Percentiles rank a stretch among this genome's conserved stretches.
Evolutionary conservation across 306 rosid species (phyloP).

Genomic region (Acmispon strigosus): DNA sequence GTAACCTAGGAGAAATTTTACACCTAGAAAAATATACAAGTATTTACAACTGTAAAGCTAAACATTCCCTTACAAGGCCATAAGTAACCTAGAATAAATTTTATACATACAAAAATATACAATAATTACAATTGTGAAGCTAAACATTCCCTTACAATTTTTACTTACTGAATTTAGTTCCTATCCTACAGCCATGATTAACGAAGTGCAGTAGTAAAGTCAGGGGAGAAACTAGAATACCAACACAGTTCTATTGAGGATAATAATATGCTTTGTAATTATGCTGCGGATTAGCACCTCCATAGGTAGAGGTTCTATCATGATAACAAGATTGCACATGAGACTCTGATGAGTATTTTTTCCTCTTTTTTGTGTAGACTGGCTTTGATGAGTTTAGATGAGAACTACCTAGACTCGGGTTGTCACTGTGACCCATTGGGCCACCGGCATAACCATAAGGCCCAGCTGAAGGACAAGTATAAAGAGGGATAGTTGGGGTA

Average conservation of each 20-base stretch:
- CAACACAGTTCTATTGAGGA: conserved; percentile 34
- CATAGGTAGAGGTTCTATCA: conserved; percentile 38
- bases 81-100: conserved; percentile 10
- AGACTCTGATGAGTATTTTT: conserved; percentile 30
- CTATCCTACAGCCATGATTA: conserved; percentile 24
- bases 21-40: conserved; percentile 6
- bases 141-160: conserved; percentile 25
- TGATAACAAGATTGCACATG: conserved; percentile 37
- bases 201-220: neutral
- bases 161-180: conserved; percentile 28
- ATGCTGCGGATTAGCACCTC: conserved; percentile 40
- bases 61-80: conserved; percentile 20
- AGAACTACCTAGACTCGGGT: conserved; percentile 42
- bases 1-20: conserved; percentile 15
- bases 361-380: too few relatives aligned
- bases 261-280: conserved; percentile 44
- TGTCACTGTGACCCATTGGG: conserved; percentile 41
- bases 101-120: conserved; percentile 2
- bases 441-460: conserved; percentile 44
- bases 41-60: conserved; percentile 26
- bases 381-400: conserved; percentile 39
- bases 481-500: conserved; percentile 34
- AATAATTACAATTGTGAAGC: conserved; percentile 28
- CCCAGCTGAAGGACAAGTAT: conserved; percentile 45
- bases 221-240: too few relatives aligned